Conservation (phyloP, 345 rosid genomes). For the Lepidium sativum region DNA sequence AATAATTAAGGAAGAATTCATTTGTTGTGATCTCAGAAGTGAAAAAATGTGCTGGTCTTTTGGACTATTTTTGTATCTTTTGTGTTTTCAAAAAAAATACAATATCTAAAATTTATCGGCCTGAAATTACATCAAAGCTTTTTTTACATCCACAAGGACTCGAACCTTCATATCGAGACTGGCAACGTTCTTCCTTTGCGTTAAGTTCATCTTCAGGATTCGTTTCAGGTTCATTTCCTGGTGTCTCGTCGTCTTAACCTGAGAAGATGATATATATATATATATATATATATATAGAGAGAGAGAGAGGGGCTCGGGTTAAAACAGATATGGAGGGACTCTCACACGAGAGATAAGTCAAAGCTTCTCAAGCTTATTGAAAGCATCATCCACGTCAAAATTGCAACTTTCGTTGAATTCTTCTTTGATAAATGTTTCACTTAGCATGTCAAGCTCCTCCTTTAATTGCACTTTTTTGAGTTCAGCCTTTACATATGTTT, state of each 20-base stretch:
- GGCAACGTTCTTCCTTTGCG: constrained; percentile 12
- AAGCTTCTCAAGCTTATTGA: constrained; percentile 54
- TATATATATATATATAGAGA: not conserved
- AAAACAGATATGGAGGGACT: not conserved
- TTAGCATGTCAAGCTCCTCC: constrained; percentile 49
- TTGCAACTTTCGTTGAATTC: constrained; percentile 52
- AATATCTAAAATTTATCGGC: not conserved
- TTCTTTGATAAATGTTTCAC: constrained; percentile 50
- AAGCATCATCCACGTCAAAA: constrained; percentile 75
- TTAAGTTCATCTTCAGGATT: constrained; percentile 12
- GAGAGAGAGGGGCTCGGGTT: not conserved
- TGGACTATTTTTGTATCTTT: not conserved
- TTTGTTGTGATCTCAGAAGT: constrained; percentile 2
- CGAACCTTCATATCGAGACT: not conserved
- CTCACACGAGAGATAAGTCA: constrained; percentile 53
- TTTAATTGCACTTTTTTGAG: not conserved
- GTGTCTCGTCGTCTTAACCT: constrained; percentile 6
- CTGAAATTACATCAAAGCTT: not conserved
- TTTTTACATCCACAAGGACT: constrained; percentile 20
- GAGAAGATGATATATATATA: too few species aligned
- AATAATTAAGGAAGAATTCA: not conserved
- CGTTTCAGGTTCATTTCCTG: not conserved
- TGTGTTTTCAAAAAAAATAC: too few species aligned
- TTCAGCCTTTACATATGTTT: not conserved
- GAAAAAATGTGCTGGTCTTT: not conserved